Percentiles rank a stretch among this genome's conserved stretches.
These are phyloP conservation scores for Gyromitra esculenta DNA, from an alignment of 2,329 filamentous ascomycete genomes.

Conservation along the genomic window DNA sequence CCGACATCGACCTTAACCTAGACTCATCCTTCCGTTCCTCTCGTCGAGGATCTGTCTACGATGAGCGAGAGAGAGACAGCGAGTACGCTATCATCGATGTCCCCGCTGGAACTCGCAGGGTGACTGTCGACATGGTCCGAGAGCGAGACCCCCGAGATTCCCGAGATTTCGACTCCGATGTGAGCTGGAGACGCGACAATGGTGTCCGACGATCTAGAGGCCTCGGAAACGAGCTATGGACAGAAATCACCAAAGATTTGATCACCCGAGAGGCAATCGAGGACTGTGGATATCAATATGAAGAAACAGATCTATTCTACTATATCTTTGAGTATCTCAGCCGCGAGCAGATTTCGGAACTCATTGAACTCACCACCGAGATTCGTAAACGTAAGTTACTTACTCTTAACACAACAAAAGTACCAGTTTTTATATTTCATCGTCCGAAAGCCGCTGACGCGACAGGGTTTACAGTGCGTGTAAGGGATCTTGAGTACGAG, in stretches of 20 bases:
- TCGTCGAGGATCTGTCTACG: conserved; percentile 34
- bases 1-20: conserved; percentile 52
- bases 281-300: conserved; percentile 82
- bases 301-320: conserved; percentile 88
- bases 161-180: conserved; percentile 67
- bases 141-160: neutral
- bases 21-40: conserved; percentile 29
- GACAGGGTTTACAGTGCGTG: conserved; percentile 44
- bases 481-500: conserved; percentile 53
- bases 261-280: conserved; percentile 88
- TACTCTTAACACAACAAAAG: conserved; percentile 64
- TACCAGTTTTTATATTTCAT: conserved; percentile 38
- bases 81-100: conserved; percentile 83
- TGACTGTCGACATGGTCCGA: conserved; percentile 78
- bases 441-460: conserved; percentile 28
- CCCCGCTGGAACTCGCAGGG: conserved; percentile 81
- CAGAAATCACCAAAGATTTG: conserved; percentile 93
- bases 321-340: conserved; percentile 90
- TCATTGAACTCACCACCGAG: conserved; percentile 83
- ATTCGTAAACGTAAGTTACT: conserved; percentile 73
- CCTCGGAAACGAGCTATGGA: conserved; percentile 80
- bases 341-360: conserved; percentile 84
- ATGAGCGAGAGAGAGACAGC: conserved; percentile 43
- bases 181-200: conserved; percentile 81
- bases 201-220: conserved; percentile 73